phyloP scores from a whole-genome alignment of 768 basidiomycete species.

The Hydnum rufescens region DNA sequence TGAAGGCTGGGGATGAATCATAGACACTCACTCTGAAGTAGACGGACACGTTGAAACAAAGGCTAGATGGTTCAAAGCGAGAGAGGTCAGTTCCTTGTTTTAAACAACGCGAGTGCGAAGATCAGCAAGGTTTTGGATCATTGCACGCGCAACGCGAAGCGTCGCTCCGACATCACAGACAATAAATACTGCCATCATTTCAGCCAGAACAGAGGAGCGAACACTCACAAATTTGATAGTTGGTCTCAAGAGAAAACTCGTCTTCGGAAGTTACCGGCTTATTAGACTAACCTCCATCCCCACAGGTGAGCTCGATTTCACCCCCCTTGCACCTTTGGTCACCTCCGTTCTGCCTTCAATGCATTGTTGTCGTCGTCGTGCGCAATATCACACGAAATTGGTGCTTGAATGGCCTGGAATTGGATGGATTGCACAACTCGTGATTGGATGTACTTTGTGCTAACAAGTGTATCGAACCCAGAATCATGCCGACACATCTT shows the following conservation, averaged over 20 bases:
- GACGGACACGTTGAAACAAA: not conserved
- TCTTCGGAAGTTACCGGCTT: not conserved
- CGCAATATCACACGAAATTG: not conserved
- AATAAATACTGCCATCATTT: constrained; percentile 59
- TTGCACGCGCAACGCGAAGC: constrained; percentile 6
- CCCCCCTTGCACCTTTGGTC: too few species aligned
- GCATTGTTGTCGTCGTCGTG: not conserved
- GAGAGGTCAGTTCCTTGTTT: not conserved
- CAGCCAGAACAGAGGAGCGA: too few species aligned
- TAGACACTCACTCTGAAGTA: not conserved
- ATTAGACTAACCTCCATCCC: too few species aligned
- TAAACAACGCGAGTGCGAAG: not conserved
- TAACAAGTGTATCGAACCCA: not conserved
- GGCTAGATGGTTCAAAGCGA: not conserved
- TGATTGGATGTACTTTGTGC: not conserved
- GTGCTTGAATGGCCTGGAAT: not conserved
- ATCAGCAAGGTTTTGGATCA: constrained; percentile 36
- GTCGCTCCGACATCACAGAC: constrained; percentile 33
- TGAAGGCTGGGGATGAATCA: not conserved
- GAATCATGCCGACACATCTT: constrained; percentile 81
- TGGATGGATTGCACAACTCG: not conserved
- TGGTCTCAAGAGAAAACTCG: too few species aligned
- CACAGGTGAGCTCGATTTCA: too few species aligned
- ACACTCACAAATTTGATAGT: too few species aligned
- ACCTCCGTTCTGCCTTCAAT: not conserved